Evolutionary conservation across 225 moss, liverwort and hornwort species (phyloP).

Genomic region (Ulota crispa): DNA sequence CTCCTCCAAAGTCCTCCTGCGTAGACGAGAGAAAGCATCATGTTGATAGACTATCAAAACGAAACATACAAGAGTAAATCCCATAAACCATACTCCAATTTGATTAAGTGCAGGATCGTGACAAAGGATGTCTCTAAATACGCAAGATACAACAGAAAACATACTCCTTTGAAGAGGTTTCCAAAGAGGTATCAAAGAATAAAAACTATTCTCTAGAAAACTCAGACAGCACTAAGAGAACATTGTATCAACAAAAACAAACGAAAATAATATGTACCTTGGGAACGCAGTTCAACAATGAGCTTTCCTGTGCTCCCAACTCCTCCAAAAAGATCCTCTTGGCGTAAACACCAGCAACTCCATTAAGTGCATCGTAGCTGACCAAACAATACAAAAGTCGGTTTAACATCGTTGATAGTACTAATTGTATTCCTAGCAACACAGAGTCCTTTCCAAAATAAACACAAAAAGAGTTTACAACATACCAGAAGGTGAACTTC

Average conservation of each 20-base stretch:
- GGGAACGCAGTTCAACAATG: slow-evolving; percentile 75
- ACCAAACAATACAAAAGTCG: slow-evolving; percentile 7
- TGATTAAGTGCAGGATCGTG: background rate
- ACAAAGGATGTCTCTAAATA: background rate
- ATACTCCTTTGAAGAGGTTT: too few species aligned
- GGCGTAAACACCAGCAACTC: slow-evolving; percentile 96
- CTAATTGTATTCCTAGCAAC: background rate
- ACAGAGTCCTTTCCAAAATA: background rate
- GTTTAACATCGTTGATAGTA: background rate
- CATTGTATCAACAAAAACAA: background rate
- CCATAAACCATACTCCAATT: background rate
- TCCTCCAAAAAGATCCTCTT: slow-evolving; percentile 82
- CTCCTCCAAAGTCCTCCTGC: slow-evolving; percentile 98
- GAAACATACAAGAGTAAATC: background rate
- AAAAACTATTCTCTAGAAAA: background rate
- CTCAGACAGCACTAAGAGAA: background rate
- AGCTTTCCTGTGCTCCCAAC: slow-evolving; percentile 70
- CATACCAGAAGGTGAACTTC: slow-evolving; percentile 88
- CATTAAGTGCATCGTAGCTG: slow-evolving; percentile 92
- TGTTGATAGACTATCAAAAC: background rate
- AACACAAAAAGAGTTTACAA: background rate
- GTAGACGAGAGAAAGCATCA: background rate
- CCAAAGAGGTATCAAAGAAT: background rate
- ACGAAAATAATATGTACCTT: slow-evolving; percentile 38
- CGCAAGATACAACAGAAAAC: background rate